Evolutionary conservation across 2,329 filamentous ascomycete genomes (phyloP).

Genomic region (Cyphellophora europaea): DNA sequence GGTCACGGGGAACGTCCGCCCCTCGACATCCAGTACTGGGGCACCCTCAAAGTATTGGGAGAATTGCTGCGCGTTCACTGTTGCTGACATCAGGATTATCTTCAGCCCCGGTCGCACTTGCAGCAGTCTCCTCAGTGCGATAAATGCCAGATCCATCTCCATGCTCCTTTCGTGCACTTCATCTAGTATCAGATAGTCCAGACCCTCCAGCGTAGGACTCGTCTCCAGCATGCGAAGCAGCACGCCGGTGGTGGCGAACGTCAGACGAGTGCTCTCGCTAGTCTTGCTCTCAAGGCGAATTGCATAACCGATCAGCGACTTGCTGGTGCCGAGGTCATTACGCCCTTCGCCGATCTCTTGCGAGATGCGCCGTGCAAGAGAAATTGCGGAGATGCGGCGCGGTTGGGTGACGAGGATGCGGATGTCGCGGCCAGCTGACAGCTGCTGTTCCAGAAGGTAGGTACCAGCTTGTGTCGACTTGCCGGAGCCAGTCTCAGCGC

Average conservation of each 20-base stretch:
- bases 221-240: constrained; percentile 97
- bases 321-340: constrained; percentile 68
- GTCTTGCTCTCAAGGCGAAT: constrained; percentile 88
- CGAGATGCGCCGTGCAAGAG: constrained; percentile 82
- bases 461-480: constrained; percentile 98
- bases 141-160: constrained; percentile 90
- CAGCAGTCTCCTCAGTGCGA: constrained; percentile 79
- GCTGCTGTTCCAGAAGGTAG: constrained; percentile 82
- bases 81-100: constrained; percentile 94
- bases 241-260: constrained; percentile 78
- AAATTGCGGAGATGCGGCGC: constrained; percentile 90
- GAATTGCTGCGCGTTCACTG: constrained; percentile 84
- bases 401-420: constrained; percentile 96
- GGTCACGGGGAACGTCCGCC: constrained; percentile 84
- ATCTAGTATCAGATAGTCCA: constrained; percentile 92
- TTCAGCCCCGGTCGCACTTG: constrained; percentile 62
- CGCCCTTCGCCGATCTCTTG: constrained; percentile 85
- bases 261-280: constrained; percentile 67
- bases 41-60: constrained; percentile 74
- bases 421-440: constrained; percentile 69
- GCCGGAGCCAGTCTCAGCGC: constrained; percentile 91
- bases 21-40: constrained; percentile 81
- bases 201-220: constrained; percentile 73
- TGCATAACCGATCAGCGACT: constrained; percentile 86
- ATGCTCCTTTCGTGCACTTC: constrained; percentile 96